Percentiles rank a stretch among this genome's conserved stretches.
These are phyloP conservation scores for Solanum aculeatissimum DNA, from an alignment of 305 asterid genomes.

Conservation along the genomic window DNA sequence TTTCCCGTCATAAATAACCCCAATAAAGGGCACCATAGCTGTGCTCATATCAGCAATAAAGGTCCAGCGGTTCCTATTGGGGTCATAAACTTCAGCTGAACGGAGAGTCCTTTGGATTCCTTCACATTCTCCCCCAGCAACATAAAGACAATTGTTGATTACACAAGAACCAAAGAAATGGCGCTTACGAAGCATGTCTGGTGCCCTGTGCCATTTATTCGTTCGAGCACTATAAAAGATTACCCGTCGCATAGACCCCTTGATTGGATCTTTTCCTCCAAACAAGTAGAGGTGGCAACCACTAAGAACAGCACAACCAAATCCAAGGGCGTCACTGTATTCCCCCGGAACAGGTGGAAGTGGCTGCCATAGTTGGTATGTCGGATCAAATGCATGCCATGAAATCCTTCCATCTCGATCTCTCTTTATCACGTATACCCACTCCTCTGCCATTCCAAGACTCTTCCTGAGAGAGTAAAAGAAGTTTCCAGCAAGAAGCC, in stretches of 20 bases:
- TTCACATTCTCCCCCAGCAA: conserved; percentile 97
- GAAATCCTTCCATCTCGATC: conserved; percentile 89
- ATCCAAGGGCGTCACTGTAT: conserved; percentile 80
- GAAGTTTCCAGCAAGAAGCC: conserved; percentile 83
- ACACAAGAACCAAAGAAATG: conserved; percentile 94
- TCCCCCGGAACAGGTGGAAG: conserved; percentile 92
- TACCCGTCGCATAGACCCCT: conserved; percentile 89
- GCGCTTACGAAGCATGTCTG: conserved; percentile 86
- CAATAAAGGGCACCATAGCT: conserved; percentile 96
- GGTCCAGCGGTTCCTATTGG: conserved; percentile 82
- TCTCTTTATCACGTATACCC: conserved; percentile 82
- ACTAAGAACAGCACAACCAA: conserved; percentile 94
- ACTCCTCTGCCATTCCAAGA: conserved; percentile 95
- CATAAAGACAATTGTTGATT: conserved; percentile 87
- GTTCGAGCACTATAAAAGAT: conserved; percentile 90
- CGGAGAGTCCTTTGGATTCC: conserved; percentile 86
- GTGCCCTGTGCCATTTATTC: conserved; percentile 96
- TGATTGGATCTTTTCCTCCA: conserved; percentile 86
- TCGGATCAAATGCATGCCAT: conserved; percentile 96
- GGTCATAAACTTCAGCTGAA: conserved; percentile 93
- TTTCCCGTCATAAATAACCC: conserved; percentile 73
- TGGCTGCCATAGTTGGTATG: conserved; percentile 90
- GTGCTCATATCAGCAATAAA: conserved; percentile 88
- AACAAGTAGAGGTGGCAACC: conserved; percentile 90
- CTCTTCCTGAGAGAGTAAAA: conserved; percentile 82